Evolutionary conservation across 768 basidiomycete genomes (phyloP), one percentile per base, ranked within the genome.

Genomic region (Tricholoma flavovirens): DNA sequence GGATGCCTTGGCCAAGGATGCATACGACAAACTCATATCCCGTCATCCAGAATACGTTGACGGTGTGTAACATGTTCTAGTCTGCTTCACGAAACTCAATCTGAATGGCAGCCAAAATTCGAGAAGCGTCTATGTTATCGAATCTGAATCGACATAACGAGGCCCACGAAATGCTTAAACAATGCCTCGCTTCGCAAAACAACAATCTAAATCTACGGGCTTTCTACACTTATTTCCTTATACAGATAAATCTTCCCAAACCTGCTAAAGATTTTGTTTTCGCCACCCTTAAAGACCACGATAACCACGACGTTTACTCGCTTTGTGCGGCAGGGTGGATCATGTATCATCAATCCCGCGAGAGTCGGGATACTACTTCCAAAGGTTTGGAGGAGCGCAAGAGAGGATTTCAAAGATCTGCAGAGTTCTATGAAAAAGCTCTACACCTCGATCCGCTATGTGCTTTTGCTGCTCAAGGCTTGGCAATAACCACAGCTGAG

Each of bases 11-110:
- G 95, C 96, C 2, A 86, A 79, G 59, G 90, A 88, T 61, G 93
- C 91, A 1, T 98, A 95, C 63, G 83, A 87, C 49, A 93, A 93
- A 69, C 77, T 98, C 8, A 71, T 98, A 33, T 74, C 83, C n/a
- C 79, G 88, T 53, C 96, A 98, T 76, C 93, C 95, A 1, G 97
- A 98, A 72, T 98, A 96, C 67, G 82, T 94, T 21, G 96, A 98
- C 67, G 96, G 95, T 96, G 61, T 48, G 88, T 75, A 32, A 53
- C 50, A 35, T 30, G n/a, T 46, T 51, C 26, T 38, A 6, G 19
- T 6, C 26, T 42, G 35, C 33, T 53, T 40, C 12, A n/a, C 32
- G 17, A 36, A 49, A 8, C 56, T 46, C 38, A 43, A 56, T 42
- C 48, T 43, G 40, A 19, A 30, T n/a, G 51, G 42, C 63, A 98